Evolutionary conservation across 1,139 yeast species (phyloP), one percentile per base, ranked within the genome.

Genomic region (Suhomyces anneliseae): DNA sequence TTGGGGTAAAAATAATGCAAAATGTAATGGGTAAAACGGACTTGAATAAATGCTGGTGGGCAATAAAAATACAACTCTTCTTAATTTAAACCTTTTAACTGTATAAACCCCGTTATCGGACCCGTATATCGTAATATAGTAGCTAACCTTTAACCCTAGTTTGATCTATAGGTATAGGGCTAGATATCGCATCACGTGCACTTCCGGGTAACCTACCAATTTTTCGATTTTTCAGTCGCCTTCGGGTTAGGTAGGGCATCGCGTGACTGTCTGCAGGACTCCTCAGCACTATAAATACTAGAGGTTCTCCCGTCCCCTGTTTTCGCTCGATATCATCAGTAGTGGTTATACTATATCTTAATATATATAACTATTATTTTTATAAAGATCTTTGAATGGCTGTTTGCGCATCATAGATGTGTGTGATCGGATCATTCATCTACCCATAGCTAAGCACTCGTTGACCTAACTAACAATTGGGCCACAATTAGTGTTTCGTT

Each of bases 401-500:
- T 40, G 43, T 40, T 37, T 44, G 48, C 43, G 48, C 44, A 44
- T 44, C 59, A 48, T 54, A 38, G 54, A 56, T 56, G 59, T 52
- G 56, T 50, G 48, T 40, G 46, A 43, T 38, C 45, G 42, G 43
- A 40, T 38, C 48, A 48, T 45, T 43, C 49, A 48, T 45, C 46
- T 52, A 56, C 59, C 59, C 59, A 56, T 54, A 56, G 59, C 59
- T 56, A 56, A 56, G 57, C 57, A 47, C 45, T 43, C 47, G 54
- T 49, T 56, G 59, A 56, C 59, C 58, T 47, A 52, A 51, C 59
- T 48, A 54, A 55, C 59, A 55, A 55, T 52, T 52, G 50, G 58
- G 57, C 54, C 56, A 51, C 59, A 54, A 48, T 50, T 50, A 47
- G 50, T 42, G 54, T 49, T 54, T 60, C 67, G 67, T 62, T 62